Evolutionary conservation across 805 yeast species (phyloP).

Genomic region (Nakazawaea ishiwadae): DNA sequence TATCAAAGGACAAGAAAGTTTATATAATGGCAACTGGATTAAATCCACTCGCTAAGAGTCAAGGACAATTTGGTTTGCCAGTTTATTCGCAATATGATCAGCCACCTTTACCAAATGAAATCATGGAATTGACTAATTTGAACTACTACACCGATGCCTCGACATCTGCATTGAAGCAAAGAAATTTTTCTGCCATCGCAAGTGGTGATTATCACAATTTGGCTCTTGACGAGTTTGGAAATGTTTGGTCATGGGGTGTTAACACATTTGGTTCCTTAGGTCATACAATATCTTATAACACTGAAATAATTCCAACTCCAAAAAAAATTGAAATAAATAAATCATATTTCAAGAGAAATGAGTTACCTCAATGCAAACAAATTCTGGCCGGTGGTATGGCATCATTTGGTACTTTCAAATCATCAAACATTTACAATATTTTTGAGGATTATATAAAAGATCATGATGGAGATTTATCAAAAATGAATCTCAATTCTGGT

Average conservation of each 20-base stretch:
- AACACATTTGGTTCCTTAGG: slow-evolving; percentile 87
- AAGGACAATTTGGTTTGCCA: slow-evolving; percentile 87
- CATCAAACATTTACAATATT: slow-evolving; percentile 30
- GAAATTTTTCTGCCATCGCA: slow-evolving; percentile 56
- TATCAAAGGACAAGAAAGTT: slow-evolving; percentile 56
- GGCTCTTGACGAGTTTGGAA: slow-evolving; percentile 62
- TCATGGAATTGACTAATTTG: slow-evolving; percentile 54
- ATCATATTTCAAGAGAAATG: slow-evolving; percentile 34
- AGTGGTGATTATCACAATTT: slow-evolving; percentile 72
- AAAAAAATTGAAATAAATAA: slow-evolving; percentile 39
- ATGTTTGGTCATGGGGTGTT: slow-evolving; percentile 81
- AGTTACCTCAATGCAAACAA: slow-evolving; percentile 41
- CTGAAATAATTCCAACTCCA: slow-evolving; percentile 72
- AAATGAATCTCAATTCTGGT: not conserved
- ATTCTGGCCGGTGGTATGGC: slow-evolving; percentile 73
- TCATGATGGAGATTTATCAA: slow-evolving; percentile 16
- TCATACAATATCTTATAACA: slow-evolving; percentile 55
- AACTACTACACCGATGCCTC: slow-evolving; percentile 36
- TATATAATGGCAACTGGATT: slow-evolving; percentile 59
- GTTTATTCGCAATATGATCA: slow-evolving; percentile 57
- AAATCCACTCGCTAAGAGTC: slow-evolving; percentile 34
- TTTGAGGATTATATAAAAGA: slow-evolving; percentile 26
- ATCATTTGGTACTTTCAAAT: slow-evolving; percentile 42
- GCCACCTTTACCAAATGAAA: slow-evolving; percentile 42
- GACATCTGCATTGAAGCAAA: slow-evolving; percentile 21